Conservation (phyloP, 768 basidiomycete species). For the Kwoniella sp. region DNA sequence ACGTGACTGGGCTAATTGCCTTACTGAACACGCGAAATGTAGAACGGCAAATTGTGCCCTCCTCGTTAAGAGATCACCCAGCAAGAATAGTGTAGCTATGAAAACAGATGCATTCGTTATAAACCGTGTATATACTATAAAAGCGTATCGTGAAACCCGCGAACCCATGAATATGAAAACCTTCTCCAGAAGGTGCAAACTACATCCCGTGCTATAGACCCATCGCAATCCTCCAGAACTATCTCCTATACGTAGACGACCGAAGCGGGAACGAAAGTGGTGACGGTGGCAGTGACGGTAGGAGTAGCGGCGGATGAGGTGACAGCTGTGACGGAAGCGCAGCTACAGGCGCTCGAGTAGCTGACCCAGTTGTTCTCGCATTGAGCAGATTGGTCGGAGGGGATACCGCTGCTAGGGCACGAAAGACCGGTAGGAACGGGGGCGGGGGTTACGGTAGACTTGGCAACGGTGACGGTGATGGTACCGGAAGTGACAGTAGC, state of each 20-base stretch:
- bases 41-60: too few species aligned
- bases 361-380: constrained; percentile 5
- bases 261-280: constrained; percentile 16
- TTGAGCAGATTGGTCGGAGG: constrained; percentile 5
- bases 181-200: background rate
- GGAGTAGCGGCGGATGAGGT: constrained; percentile 10
- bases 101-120: background rate
- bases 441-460: constrained; percentile 6
- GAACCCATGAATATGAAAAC: background rate
- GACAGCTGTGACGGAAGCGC: constrained; percentile 7
- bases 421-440: constrained; percentile 10
- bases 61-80: background rate
- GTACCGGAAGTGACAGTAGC: constrained; percentile 13
- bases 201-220: too few species aligned
- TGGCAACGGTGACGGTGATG: constrained; percentile 12
- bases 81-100: background rate
- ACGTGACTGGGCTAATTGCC: too few species aligned
- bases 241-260: constrained; percentile 14
- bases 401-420: constrained; percentile 8
- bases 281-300: constrained; percentile 19
- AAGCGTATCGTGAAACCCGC: background rate
- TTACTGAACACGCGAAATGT: too few species aligned
- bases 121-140: background rate
- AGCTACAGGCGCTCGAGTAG: constrained; percentile 16
- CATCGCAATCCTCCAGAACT: too few species aligned